Conservation (phyloP, 306 rosid genomes). For the Fragaria nilgerrensis region DNA sequence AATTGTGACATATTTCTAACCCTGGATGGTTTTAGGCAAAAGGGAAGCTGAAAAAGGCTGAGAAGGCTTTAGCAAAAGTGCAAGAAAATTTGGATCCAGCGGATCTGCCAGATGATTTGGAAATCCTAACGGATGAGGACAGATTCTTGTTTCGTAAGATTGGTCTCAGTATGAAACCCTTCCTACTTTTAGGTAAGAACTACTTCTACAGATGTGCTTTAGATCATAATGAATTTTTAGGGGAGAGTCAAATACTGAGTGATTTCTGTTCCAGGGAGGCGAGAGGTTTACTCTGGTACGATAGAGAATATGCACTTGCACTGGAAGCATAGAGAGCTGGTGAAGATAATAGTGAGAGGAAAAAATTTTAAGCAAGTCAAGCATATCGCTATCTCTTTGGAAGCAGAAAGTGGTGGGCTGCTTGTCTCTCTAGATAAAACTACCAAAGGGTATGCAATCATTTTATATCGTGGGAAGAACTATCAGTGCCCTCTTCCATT, state of each 20-base stretch:
- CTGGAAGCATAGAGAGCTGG: constrained; percentile 88
- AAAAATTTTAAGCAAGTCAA: constrained; percentile 66
- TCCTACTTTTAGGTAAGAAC: constrained; percentile 67
- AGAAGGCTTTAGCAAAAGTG: constrained; percentile 69
- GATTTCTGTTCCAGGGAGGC: constrained; percentile 60
- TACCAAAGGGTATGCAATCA: constrained; percentile 60
- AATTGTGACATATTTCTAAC: constrained; percentile 32
- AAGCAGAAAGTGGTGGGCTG: constrained; percentile 96
- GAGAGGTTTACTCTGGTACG: constrained; percentile 82
- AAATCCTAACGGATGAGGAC: constrained; percentile 78
- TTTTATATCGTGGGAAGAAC: constrained; percentile 90
- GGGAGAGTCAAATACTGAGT: constrained; percentile 17
- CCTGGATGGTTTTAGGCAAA: constrained; percentile 58
- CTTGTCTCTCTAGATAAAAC: constrained; percentile 80
- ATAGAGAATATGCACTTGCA: constrained; percentile 96
- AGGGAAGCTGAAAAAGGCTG: constrained; percentile 65
- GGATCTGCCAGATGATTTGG: constrained; percentile 81
- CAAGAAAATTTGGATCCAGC: constrained; percentile 62
- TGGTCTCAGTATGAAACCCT: constrained; percentile 93
- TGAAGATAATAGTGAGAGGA: constrained; percentile 75
- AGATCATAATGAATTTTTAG: constrained; percentile 25
- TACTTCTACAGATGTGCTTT: constrained; percentile 26
- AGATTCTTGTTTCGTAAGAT: constrained; percentile 81
- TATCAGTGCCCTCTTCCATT: constrained; percentile 54
- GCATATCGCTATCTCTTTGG: constrained; percentile 80